These are phyloP conservation scores for Apium graveolens DNA, from an alignment of 129 eudicot species.

Conservation along the genomic window DNA sequence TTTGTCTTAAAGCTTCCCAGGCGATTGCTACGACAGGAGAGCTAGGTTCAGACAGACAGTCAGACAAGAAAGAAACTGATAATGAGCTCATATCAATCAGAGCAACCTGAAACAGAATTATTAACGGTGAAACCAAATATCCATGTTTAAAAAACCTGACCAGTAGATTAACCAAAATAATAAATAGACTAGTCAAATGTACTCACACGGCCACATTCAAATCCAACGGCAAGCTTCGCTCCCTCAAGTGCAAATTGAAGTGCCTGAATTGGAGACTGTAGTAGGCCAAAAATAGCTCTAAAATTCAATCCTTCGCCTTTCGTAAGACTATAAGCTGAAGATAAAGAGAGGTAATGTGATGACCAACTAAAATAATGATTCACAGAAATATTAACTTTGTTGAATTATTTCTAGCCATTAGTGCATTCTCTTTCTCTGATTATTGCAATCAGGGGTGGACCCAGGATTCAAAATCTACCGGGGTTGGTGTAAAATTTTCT, in stretches of 20 bases:
- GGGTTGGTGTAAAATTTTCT: too few relatives aligned
- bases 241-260: conserved; percentile 53
- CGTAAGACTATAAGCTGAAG: conserved; percentile 50
- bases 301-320: conserved; percentile 46
- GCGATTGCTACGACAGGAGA: conserved; percentile 43
- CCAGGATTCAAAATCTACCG: too few relatives aligned
- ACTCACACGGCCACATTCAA: conserved; percentile 75
- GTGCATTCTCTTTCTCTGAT: neutral
- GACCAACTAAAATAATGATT: neutral
- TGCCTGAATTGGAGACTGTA: conserved; percentile 51
- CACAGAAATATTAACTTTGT: neutral
- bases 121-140: conserved; percentile 13
- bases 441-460: neutral
- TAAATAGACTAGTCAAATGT: neutral
- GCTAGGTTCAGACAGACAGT: conserved; percentile 32
- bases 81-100: conserved; percentile 63
- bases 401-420: neutral
- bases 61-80: conserved; percentile 44
- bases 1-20: conserved; percentile 28
- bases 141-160: neutral
- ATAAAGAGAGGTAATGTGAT: conserved; percentile 9
- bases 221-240: conserved; percentile 67
- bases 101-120: conserved; percentile 60
- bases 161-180: neutral
- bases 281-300: conserved; percentile 51